Evolutionary conservation across 2,329 filamentous ascomycete species (phyloP).

Genomic region (Colletotrichum sp.): DNA sequence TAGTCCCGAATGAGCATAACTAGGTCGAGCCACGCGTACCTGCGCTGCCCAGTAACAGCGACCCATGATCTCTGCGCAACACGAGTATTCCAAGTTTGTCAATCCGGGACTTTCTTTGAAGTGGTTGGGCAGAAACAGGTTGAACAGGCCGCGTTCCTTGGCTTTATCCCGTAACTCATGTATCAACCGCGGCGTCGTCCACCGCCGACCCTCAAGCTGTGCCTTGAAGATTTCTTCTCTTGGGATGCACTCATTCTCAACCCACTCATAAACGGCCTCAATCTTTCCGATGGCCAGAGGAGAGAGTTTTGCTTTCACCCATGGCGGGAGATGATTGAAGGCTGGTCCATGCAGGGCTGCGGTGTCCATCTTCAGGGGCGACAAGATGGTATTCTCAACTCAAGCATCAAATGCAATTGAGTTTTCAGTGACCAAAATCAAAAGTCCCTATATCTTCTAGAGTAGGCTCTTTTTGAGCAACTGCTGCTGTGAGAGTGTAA

Average conservation of each 20-base stretch:
- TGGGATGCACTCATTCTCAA: conserved; percentile 48
- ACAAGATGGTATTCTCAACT: background rate
- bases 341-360: conserved; percentile 27
- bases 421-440: background rate
- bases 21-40: conserved; percentile 38
- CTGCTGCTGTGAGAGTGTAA: background rate
- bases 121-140: conserved; percentile 95
- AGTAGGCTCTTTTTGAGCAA: background rate
- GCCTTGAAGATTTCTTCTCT: conserved; percentile 45
- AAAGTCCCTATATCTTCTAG: background rate
- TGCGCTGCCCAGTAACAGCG: conserved; percentile 84
- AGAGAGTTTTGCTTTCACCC: conserved; percentile 29
- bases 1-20: background rate
- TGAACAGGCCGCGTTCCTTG: conserved; percentile 86
- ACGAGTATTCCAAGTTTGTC: conserved; percentile 92
- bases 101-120: conserved; percentile 95
- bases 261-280: conserved; percentile 42
- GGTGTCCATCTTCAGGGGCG: background rate
- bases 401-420: background rate
- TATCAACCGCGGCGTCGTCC: conserved; percentile 44
- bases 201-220: conserved; percentile 36
- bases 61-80: conserved; percentile 97
- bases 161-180: conserved; percentile 64
- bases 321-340: conserved; percentile 30
- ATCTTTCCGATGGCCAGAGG: conserved; percentile 45